These are phyloP conservation scores for Cyphellophora europaea DNA, from an alignment of 2,329 filamentous ascomycete species.

Conservation along the genomic window DNA sequence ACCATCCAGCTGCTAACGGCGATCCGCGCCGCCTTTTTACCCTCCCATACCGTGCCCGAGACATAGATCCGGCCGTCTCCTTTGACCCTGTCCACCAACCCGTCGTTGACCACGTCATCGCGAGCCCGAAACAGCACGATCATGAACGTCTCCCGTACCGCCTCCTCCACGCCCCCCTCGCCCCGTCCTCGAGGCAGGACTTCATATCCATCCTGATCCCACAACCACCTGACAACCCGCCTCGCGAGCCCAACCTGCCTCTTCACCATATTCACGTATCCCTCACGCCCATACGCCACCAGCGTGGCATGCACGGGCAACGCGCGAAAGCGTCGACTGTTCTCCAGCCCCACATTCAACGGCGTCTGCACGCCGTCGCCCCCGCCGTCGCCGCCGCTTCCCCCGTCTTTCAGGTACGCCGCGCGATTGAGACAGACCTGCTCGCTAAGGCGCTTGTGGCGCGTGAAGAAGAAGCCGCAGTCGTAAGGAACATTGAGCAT, in stretches of 20 bases:
- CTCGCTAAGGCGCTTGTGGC: slow-evolving; percentile 47
- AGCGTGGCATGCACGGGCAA: slow-evolving; percentile 81
- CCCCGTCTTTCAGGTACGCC: slow-evolving; percentile 48
- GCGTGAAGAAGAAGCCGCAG: slow-evolving; percentile 79
- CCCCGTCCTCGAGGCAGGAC: slow-evolving; percentile 52
- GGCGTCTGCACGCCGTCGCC: slow-evolving; percentile 58
- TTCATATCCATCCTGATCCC: slow-evolving; percentile 53
- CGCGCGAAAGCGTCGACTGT: slow-evolving; percentile 82
- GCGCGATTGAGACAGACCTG: slow-evolving; percentile 77
- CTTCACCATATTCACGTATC: slow-evolving; percentile 60
- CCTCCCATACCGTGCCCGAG: slow-evolving; percentile 70
- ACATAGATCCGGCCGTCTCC: slow-evolving; percentile 66
- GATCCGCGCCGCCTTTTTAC: slow-evolving; percentile 64
- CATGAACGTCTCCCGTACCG: slow-evolving; percentile 51
- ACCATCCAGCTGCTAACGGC: slow-evolving; percentile 81
- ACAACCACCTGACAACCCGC: slow-evolving; percentile 54
- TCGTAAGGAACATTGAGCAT: slow-evolving; percentile 94
- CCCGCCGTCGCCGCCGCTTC: neutral
- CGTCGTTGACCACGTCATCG: slow-evolving; percentile 52
- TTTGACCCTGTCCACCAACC: slow-evolving; percentile 66
- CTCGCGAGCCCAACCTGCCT: slow-evolving; percentile 65
- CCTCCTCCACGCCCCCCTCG: slow-evolving; percentile 25
- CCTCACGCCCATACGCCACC: slow-evolving; percentile 60
- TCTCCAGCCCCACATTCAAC: slow-evolving; percentile 79
- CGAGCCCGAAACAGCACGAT: slow-evolving; percentile 71